Conservation (phyloP, 139 green algal species). For the Trebouxia sp. region DNA sequence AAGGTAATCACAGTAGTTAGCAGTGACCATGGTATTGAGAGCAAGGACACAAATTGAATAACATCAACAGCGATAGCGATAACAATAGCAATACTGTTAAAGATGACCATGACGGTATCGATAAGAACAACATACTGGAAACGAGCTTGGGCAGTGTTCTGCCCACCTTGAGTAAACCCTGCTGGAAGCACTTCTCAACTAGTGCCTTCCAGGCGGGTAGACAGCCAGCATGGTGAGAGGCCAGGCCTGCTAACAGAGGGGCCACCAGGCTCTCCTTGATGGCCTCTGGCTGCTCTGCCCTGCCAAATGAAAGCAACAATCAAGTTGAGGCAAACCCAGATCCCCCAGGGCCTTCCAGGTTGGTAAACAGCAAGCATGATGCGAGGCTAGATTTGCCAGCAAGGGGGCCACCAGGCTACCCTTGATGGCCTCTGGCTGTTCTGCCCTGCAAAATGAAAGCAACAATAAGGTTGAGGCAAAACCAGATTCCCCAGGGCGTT, state of each 20-base stretch:
- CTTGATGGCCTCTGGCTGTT: neutral
- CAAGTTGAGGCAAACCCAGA: neutral
- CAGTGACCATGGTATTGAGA: no score
- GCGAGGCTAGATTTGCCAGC: no score
- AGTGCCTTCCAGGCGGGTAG: constrained; percentile 92
- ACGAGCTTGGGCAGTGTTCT: no score
- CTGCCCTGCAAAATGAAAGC: neutral
- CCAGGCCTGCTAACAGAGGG: constrained; percentile 74
- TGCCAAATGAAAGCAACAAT: neutral
- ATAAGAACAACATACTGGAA: no score
- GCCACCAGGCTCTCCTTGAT: constrained; percentile 65
- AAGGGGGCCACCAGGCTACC: no score
- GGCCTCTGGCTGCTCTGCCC: constrained; percentile 71
- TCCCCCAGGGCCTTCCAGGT: neutral
- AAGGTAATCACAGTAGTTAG: no score
- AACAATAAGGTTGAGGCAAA: neutral
- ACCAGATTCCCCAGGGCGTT: constrained; percentile 63
- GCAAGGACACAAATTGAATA: no score
- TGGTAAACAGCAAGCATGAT: no score
- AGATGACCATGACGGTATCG: no score
- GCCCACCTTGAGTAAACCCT: constrained; percentile 37
- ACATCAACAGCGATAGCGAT: no score
- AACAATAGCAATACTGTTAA: no score
- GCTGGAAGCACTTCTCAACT: constrained; percentile 90
- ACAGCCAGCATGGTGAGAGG: constrained; percentile 91